Conservation (phyloP, 208 protist genomes). For the Leishmania martiniquensis region DNA sequence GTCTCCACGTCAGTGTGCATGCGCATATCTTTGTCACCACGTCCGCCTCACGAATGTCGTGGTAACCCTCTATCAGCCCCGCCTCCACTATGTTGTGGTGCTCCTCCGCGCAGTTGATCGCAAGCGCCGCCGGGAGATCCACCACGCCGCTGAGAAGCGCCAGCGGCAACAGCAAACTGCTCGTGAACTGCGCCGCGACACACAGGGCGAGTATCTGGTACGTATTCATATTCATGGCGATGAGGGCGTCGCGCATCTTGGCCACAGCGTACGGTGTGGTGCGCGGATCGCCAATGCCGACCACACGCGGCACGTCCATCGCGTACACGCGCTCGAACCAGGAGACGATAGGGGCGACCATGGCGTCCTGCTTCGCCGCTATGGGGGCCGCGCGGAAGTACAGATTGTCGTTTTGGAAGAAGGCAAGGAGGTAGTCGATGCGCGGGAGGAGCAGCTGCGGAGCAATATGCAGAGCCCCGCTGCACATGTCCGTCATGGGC, state of each 20-base stretch:
- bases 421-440: slow-evolving; percentile 92
- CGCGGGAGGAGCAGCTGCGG: slow-evolving; percentile 88
- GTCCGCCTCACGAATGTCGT: slow-evolving; percentile 92
- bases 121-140: slow-evolving; percentile 73
- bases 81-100: slow-evolving; percentile 73
- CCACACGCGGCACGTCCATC: slow-evolving; percentile 83
- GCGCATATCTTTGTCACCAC: slow-evolving; percentile 89
- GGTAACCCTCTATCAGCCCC: slow-evolving; percentile 88
- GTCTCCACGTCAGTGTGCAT: slow-evolving; percentile 72
- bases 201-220: slow-evolving; percentile 92
- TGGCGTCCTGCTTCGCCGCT: slow-evolving; percentile 70
- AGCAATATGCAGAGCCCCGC: slow-evolving; percentile 82
- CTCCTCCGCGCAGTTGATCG: slow-evolving; percentile 90
- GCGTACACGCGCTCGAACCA: slow-evolving; percentile 82
- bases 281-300: slow-evolving; percentile 82
- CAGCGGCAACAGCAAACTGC: slow-evolving; percentile 89
- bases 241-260: slow-evolving; percentile 71
- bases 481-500: slow-evolving; percentile 91
- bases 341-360: slow-evolving; percentile 72
- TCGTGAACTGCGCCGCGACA: slow-evolving; percentile 93
- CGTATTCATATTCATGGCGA: slow-evolving; percentile 87
- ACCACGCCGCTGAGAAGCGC: slow-evolving; percentile 81
- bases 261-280: slow-evolving; percentile 57
- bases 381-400: slow-evolving; percentile 88
- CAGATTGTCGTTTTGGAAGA: slow-evolving; percentile 92